Evolutionary conservation across 192 early-diverging fungal species (phyloP), one percentile per base, ranked within the genome.

Genomic region (Obelidium mucronatum): DNA sequence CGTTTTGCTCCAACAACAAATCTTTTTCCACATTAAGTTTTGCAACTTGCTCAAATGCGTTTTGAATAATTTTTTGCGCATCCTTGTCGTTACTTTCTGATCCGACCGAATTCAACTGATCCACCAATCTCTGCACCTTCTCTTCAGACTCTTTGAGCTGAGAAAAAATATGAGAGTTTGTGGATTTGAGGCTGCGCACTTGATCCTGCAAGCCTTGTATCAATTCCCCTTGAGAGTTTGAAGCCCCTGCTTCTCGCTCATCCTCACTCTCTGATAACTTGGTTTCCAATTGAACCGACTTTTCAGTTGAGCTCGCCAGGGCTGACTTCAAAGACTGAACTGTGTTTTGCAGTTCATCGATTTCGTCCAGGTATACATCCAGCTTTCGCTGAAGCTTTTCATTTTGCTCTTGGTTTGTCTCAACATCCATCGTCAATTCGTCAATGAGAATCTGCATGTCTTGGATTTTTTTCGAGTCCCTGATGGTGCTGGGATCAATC

Each of bases 11-110:
- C 39, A 35, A 13, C 55, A 74, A 62, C 6, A 39, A 15, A 51
- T 74, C 72, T 44, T 39, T 37, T 54, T 74, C 59, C 19, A 62
- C 72, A 39, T 59, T 74, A 39, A 74, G 39, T 63, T 74, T 58
- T 2, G 72, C 72, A n/a, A 74, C 60, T 51, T 74, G 35, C 22
- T 74, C 31, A 33, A 54, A 63, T 19, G 55, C 35, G 5, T 56
- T 58, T 37, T 72, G 4, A n/a, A 72, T 13, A 51, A 72, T 72
- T 4, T 22, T 40, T 51, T 67, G 66, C 66, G 39, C 48, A n/a
- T 67, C 66, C 5, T 37, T 24, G 8, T 68, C 62, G 39, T 40
- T 24, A 33, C 63, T 11, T 51, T 68, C 37, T 15, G 66, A 4
- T 48, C 13, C 66, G n/a, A 11, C 44, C 5, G 24, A 58, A 26